phyloP scores from a whole-genome alignment of 2,329 filamentous ascomycete species.

The Xenoacremonium recifei region DNA sequence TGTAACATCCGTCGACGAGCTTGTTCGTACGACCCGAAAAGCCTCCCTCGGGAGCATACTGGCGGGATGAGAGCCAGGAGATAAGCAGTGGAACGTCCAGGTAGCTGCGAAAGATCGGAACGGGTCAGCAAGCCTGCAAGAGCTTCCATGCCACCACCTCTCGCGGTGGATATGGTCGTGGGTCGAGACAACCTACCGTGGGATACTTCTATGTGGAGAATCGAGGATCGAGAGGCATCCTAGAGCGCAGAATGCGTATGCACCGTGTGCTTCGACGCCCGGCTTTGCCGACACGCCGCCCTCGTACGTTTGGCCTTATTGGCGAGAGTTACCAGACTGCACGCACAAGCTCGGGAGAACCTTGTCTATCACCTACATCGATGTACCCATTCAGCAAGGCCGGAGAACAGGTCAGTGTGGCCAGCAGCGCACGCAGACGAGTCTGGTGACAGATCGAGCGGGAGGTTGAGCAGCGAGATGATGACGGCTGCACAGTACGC shows the following conservation, averaged over 20 bases:
- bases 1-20: conserved; percentile 96
- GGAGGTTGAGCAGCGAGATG: conserved; percentile 79
- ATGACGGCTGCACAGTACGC: conserved; percentile 89
- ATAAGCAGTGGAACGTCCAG: conserved; percentile 76
- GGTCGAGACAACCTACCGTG: conserved; percentile 53
- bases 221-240: conserved; percentile 86
- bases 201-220: conserved; percentile 70
- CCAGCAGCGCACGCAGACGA: conserved; percentile 66
- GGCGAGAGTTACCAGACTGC: conserved; percentile 18
- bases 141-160: conserved; percentile 27
- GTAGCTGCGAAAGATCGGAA: conserved; percentile 51
- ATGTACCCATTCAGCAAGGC: conserved; percentile 76
- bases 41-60: conserved; percentile 88
- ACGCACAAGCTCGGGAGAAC: conserved; percentile 10
- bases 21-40: conserved; percentile 96
- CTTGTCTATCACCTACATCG: conserved; percentile 60
- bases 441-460: conserved; percentile 72
- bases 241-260: conserved; percentile 92
- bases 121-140: conserved; percentile 36
- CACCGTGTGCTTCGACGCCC: conserved; percentile 88
- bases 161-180: conserved; percentile 29
- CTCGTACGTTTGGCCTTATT: conserved; percentile 83
- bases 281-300: conserved; percentile 87
- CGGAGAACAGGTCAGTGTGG: conserved; percentile 63
- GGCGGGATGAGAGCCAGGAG: conserved; percentile 85